A percentile compares a stretch with the other conserved stretches of the same genome.
Conservation (phyloP, 2,329 filamentous ascomycete species). For the Verticillium nubilum region DNA sequence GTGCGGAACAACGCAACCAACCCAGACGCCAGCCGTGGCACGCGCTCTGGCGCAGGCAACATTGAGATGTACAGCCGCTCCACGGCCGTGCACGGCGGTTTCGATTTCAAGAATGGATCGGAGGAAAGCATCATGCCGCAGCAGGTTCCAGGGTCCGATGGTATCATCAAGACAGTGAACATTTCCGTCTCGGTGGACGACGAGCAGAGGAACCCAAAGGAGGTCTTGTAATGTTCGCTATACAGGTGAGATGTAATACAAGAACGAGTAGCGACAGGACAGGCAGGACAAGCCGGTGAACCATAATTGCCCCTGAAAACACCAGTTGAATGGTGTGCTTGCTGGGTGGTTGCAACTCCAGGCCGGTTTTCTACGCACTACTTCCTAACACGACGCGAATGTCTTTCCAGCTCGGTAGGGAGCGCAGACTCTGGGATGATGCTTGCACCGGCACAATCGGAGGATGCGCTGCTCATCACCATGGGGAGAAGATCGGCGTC, state of each 20-base stretch:
- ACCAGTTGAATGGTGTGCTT: too few species aligned
- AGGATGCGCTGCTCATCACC: neutral
- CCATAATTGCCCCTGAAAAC: too few species aligned
- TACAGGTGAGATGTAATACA: too few species aligned
- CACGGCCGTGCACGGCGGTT: neutral
- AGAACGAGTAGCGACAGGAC: too few species aligned
- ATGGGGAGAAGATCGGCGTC: neutral
- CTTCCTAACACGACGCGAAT: too few species aligned
- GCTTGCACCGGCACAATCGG: too few species aligned
- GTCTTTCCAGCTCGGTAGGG: too few species aligned
- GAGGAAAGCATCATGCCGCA: conserved; percentile 4
- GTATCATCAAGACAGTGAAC: conserved; percentile 6
- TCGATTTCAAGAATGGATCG: conserved; percentile 4
- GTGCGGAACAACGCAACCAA: neutral
- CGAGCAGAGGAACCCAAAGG: neutral
- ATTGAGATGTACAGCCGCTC: conserved; percentile 4
- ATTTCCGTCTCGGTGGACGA: conserved; percentile 6
- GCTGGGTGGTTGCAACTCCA: too few species aligned
- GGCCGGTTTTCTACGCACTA: too few species aligned
- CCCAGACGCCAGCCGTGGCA: neutral
- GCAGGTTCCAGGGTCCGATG: neutral
- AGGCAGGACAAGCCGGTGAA: too few species aligned
- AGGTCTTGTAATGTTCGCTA: neutral
- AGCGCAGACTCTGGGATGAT: too few species aligned
- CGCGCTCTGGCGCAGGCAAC: neutral